Conservation (phyloP, 2,329 filamentous ascomycete species). For the Zasmidium angulare region DNA sequence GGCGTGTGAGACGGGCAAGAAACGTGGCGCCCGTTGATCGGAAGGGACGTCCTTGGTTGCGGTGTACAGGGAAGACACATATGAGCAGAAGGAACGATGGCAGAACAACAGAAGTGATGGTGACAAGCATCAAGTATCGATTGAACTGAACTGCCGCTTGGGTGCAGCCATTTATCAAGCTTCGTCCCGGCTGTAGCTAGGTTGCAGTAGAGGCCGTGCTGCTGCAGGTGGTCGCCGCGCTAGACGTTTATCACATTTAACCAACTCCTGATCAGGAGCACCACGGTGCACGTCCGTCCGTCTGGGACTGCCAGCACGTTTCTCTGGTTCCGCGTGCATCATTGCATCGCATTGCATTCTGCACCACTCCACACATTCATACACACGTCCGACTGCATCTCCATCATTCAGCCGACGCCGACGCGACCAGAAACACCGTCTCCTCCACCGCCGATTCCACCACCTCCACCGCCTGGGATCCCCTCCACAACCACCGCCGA, state of each 20-base stretch:
- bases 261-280: neutral
- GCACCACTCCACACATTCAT: no score
- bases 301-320: neutral
- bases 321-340: no score
- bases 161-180: neutral
- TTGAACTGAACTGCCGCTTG: no score
- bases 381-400: no score
- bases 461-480: neutral
- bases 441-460: neutral
- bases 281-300: neutral
- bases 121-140: no score
- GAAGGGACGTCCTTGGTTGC: neutral
- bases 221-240: neutral
- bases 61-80: no score
- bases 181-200: neutral
- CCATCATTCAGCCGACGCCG: no score
- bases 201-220: neutral
- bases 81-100: no score
- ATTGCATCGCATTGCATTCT: no score
- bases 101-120: no score
- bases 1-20: neutral
- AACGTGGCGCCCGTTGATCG: neutral
- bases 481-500: neutral
- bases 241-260: neutral
- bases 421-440: no score